Conservation (phyloP, 1,284 basidiomycete genomes). For the Termitomyces sp. region DNA sequence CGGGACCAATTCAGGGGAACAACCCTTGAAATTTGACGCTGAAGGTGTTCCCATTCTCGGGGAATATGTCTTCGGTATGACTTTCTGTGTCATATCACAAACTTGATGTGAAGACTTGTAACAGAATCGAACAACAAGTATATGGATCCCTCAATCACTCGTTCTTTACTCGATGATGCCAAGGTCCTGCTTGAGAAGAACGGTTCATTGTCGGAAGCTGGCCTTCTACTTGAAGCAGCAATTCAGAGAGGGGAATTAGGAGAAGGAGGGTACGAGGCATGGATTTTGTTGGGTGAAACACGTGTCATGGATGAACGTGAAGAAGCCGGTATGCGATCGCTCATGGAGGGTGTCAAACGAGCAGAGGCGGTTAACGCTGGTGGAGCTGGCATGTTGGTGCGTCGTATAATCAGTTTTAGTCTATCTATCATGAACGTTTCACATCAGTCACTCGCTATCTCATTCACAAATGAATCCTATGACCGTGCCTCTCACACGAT, state of each 20-base stretch:
- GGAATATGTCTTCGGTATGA: slow-evolving; percentile 72
- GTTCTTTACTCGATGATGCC: slow-evolving; percentile 62
- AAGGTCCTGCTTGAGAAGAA: slow-evolving; percentile 73
- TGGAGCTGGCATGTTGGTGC: slow-evolving; percentile 79
- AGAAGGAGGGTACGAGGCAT: slow-evolving; percentile 82
- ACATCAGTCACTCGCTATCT: slow-evolving; percentile 85
- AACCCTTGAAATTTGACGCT: slow-evolving; percentile 52
- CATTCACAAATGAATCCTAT: slow-evolving; percentile 94
- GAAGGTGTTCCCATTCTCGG: slow-evolving; percentile 70
- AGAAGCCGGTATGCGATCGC: slow-evolving; percentile 72
- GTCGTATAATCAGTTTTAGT: neutral
- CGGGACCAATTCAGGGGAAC: slow-evolving; percentile 31
- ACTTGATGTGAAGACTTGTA: neutral
- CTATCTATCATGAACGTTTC: neutral
- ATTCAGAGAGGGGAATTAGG: slow-evolving; percentile 76
- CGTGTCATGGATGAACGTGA: slow-evolving; percentile 96
- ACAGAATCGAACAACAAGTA: slow-evolving; percentile 61
- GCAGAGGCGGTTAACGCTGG: slow-evolving; percentile 59
- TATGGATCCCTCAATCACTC: slow-evolving; percentile 44
- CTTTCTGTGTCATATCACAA: slow-evolving; percentile 4
- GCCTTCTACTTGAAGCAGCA: slow-evolving; percentile 82
- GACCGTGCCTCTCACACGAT: slow-evolving; percentile 87
- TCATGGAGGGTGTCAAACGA: slow-evolving; percentile 60
- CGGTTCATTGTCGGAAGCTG: slow-evolving; percentile 83
- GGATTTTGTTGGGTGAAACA: slow-evolving; percentile 91